Evolutionary conservation across 1,284 basidiomycete genomes (phyloP), one percentile per base, ranked within the genome.

Genomic region (Xerocomus minutiporus): DNA sequence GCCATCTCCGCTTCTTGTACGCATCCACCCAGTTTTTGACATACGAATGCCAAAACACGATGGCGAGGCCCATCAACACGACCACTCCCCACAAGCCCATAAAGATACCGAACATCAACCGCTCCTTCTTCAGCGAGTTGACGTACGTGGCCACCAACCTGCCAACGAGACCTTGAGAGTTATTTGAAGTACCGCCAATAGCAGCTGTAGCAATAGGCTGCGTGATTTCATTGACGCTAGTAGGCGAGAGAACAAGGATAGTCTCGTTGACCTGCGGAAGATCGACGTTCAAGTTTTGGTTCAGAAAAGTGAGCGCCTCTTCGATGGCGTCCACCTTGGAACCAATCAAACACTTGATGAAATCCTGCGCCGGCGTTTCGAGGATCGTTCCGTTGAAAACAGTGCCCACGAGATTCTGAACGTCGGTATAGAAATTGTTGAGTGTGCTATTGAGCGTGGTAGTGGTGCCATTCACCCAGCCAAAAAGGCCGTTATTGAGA

Each of bases 401-500:
- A 3, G 75, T 75, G 48, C 78, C 75, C 28, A 97, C 84, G 0
- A 81, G 75, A 54, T 78, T 74, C 71, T 91, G 84, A 38, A 91
- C 72, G 53, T 91, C 89, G 48, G 72, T 72, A 68, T 92, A 92
- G 68, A 92, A 89, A 43, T 72, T 73, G 65, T 81, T 83, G 60
- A 93, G 74, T 5, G 91, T 88, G 57, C 73, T 74, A 69, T 99
- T 99, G 58, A 99, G 81, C 6, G 86, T 86, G 5, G 82, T 82
- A 0, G 93, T 95, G 1, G 95, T 97, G n/a, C 77, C 81, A 63
- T 97, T 93, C 48, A 98, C 85, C 95, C 94, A 98, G 15, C 91
- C 88, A 57, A 98, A 96, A 42, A 97, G 71, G 15, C 91, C 88
- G 35, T 89, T 72, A 69, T 98, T 93, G 69, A 98, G 83, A 11